Percentiles rank a stretch among this genome's conserved stretches.
phyloP scores from a whole-genome alignment of 306 rosid species.

The Lupinus albus region DNA sequence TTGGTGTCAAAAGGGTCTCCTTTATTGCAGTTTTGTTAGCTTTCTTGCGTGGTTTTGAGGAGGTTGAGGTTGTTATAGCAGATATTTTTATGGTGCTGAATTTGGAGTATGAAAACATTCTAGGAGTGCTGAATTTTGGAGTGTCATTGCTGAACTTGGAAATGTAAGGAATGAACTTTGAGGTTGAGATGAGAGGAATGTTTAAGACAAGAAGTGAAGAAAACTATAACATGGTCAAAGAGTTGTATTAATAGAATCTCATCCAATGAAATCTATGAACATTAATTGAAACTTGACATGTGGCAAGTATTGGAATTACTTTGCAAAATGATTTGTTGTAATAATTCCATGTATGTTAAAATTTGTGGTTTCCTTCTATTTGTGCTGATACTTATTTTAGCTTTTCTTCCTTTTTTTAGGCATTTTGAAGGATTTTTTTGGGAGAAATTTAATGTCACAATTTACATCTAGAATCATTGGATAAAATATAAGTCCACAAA shows the following conservation, averaged over 20 bases:
- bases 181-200: background rate
- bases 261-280: conserved; percentile 67
- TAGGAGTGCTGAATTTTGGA: too few relatives aligned
- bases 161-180: conserved; percentile 45
- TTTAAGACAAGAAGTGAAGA: background rate
- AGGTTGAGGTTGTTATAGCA: conserved; percentile 50
- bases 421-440: too few relatives aligned
- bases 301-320: conserved; percentile 41
- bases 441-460: too few relatives aligned
- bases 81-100: conserved; percentile 65
- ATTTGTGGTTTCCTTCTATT: background rate
- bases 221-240: background rate
- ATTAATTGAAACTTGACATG: conserved; percentile 56
- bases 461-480: too few relatives aligned
- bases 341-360: conserved; percentile 47
- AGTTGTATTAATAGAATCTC: conserved; percentile 50
- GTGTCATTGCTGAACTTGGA: conserved; percentile 60
- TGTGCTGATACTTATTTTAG: too few relatives aligned
- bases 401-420: too few relatives aligned
- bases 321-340: conserved; percentile 47
- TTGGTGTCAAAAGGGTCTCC: conserved; percentile 89
- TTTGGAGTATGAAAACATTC: too few relatives aligned
- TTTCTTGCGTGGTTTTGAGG: conserved; percentile 62
- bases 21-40: conserved; percentile 56
- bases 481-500: too few relatives aligned